Evolutionary conservation across 495 filamentous ascomycete species (phyloP).

Genomic region (Polyplosphaeria fusca): DNA sequence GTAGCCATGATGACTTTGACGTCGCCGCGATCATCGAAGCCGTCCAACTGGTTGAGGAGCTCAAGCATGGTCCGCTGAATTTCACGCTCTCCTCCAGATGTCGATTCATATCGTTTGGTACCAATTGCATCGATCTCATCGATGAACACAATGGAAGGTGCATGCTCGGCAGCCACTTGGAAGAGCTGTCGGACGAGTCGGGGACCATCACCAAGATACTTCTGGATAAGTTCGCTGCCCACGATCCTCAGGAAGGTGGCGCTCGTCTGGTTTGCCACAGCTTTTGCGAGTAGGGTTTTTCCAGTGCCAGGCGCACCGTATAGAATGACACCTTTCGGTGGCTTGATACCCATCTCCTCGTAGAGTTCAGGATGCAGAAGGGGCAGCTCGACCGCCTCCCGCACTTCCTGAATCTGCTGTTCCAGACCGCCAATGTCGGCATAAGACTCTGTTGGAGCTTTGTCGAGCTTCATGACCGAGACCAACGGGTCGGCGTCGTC

Average conservation of each 20-base stretch:
- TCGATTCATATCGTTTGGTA: constrained; percentile 97
- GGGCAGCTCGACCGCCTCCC: constrained; percentile 94
- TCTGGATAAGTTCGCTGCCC: constrained; percentile 96
- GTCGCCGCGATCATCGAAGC: constrained; percentile 97
- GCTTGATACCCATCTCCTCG: constrained; percentile 99
- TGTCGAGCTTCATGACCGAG: constrained; percentile 99
- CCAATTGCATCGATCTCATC: constrained; percentile 99
- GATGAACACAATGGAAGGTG: constrained; percentile 97
- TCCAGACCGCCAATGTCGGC: constrained; percentile 98
- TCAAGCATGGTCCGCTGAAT: constrained; percentile 99
- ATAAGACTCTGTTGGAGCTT: constrained; percentile 96
- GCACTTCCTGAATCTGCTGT: constrained; percentile 92
- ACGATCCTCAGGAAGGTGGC: constrained; percentile 98
- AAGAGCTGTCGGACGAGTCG: constrained; percentile 95
- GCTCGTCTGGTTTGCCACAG: constrained; percentile 96
- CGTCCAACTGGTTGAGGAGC: constrained; percentile 95
- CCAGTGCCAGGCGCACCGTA: constrained; percentile 97
- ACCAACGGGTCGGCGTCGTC: constrained; percentile 96
- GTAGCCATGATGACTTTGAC: constrained; percentile 99
- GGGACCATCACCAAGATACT: constrained; percentile 96
- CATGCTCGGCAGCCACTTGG: constrained; percentile 93
- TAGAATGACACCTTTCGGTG: constrained; percentile 98
- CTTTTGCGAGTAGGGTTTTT: constrained; percentile 96
- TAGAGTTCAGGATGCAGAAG: constrained; percentile 96
- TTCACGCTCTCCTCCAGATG: constrained; percentile 93